Conservation (phyloP, 148 eudicot species). For the Selenicereus undatus region DNA sequence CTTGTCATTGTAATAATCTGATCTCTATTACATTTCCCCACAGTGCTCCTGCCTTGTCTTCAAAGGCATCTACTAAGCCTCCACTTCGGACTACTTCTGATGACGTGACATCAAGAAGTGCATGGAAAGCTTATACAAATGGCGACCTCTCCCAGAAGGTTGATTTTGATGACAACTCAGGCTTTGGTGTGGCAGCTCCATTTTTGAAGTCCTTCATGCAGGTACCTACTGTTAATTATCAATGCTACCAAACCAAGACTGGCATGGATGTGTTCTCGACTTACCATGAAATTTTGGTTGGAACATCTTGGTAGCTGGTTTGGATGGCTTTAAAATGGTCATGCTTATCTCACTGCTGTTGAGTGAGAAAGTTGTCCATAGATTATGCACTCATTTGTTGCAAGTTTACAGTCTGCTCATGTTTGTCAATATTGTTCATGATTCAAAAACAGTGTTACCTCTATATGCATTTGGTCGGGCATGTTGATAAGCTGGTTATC, state of each 20-base stretch:
- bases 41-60: conserved; percentile 90
- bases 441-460: too few relatives aligned
- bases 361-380: not conserved
- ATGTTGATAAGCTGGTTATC: too few relatives aligned
- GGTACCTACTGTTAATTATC: conserved; percentile 31
- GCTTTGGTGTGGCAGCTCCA: conserved; percentile 86
- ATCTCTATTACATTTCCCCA: conserved; percentile 9
- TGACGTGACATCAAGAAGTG: conserved; percentile 55
- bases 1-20: not conserved
- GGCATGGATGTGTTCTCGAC: not conserved
- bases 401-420: not conserved
- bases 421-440: too few relatives aligned
- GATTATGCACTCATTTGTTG: not conserved
- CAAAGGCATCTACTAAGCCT: conserved; percentile 59
- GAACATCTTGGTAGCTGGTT: not conserved
- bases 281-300: not conserved
- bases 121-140: conserved; percentile 57
- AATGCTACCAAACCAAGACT: not conserved
- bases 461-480: too few relatives aligned
- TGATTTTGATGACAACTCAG: conserved; percentile 66
- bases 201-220: conserved; percentile 94
- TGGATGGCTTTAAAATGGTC: not conserved
- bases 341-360: not conserved
- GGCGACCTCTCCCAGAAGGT: conserved; percentile 65
- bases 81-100: conserved; percentile 28